Conservation (phyloP, 164 flowering plant species). For the Annona cherimola region DNA sequence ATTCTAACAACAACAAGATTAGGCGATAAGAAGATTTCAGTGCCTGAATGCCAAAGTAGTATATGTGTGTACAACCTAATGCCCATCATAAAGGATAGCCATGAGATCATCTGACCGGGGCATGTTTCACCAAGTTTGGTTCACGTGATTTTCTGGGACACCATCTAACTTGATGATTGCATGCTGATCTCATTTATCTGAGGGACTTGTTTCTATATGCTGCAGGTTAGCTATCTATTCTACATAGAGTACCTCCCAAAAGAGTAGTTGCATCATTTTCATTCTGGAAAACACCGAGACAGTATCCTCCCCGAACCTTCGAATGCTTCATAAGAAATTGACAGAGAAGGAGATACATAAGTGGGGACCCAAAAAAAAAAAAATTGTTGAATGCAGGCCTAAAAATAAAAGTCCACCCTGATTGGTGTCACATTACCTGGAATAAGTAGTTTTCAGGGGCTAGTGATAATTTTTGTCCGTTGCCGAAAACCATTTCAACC, state of each 20-base stretch:
- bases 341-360: neutral
- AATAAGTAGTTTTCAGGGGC: constrained; percentile 96
- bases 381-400: neutral
- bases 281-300: constrained; percentile 88
- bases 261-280: constrained; percentile 91
- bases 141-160: neutral
- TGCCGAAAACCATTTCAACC: constrained; percentile 77
- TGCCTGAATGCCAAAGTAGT: no score
- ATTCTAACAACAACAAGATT: no score
- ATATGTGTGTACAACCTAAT: no score
- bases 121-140: no score
- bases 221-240: neutral
- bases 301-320: constrained; percentile 87
- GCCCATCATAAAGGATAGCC: no score
- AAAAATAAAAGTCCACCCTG: neutral
- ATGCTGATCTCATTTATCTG: neutral
- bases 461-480: constrained; percentile 62
- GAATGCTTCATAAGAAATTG: constrained; percentile 52
- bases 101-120: no score
- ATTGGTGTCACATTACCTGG: constrained; percentile 34
- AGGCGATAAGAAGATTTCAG: no score
- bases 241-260: constrained; percentile 64
- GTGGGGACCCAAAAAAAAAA: neutral
- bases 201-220: neutral
- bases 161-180: no score